phyloP scores from a whole-genome alignment of 2,329 filamentous ascomycete genomes.

The Monosporascus sp. region DNA sequence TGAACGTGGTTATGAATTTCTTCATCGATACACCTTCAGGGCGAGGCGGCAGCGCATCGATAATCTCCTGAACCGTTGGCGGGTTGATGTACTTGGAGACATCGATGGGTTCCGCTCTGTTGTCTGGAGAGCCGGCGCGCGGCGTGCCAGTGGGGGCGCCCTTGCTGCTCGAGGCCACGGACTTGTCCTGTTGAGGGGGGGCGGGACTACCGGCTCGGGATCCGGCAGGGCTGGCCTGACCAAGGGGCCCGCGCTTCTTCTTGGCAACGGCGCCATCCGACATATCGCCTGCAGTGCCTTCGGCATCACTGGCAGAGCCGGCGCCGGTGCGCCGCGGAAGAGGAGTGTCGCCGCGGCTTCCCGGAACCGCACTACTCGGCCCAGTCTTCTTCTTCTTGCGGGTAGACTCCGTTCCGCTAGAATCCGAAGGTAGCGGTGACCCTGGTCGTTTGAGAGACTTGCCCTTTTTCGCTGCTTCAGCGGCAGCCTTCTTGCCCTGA shows the following conservation, averaged over 20 bases:
- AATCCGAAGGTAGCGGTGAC: constrained; percentile 83
- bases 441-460: constrained; percentile 76
- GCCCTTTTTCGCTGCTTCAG: constrained; percentile 47
- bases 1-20: constrained; percentile 50
- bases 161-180: constrained; percentile 4
- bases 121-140: constrained; percentile 29
- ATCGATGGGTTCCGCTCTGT: constrained; percentile 1
- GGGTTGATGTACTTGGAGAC: constrained; percentile 13
- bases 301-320: constrained; percentile 66
- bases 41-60: constrained; percentile 46
- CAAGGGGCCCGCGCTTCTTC: constrained; percentile 41
- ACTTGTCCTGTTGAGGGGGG: constrained; percentile 35
- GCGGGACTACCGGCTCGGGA: constrained; percentile 60
- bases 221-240: constrained; percentile 48
- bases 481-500: constrained; percentile 41
- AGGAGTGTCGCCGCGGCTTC: constrained; percentile 53
- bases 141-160: constrained; percentile 8
- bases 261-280: constrained; percentile 51
- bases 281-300: constrained; percentile 65
- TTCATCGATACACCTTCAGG: constrained; percentile 49
- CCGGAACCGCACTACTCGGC: constrained; percentile 36
- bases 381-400: constrained; percentile 70
- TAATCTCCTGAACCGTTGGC: constrained; percentile 49
- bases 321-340: constrained; percentile 45
- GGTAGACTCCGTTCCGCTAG: constrained; percentile 83